Percentiles rank a stretch among this genome's conserved stretches.
Conservation (phyloP, 768 basidiomycete species). For the Boletus sensibilis region DNA sequence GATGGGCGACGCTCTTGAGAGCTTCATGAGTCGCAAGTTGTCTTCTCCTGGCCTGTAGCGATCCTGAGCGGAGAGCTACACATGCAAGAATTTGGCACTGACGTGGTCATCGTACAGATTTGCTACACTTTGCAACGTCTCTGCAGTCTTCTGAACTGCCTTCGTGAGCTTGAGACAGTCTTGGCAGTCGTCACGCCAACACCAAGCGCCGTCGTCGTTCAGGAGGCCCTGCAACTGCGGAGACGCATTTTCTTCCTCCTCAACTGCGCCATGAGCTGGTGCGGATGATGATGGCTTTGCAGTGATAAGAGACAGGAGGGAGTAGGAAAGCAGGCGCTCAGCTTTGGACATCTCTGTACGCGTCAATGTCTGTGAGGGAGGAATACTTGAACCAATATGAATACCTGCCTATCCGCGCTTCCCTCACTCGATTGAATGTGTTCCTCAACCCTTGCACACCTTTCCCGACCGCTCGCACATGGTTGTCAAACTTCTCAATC, state of each 20-base stretch:
- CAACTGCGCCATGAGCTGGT: slow-evolving; percentile 45
- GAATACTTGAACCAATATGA: not conserved
- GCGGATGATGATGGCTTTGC: slow-evolving; percentile 57
- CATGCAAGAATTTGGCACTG: slow-evolving; percentile 25
- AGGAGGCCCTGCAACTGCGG: slow-evolving; percentile 52
- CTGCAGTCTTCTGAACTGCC: slow-evolving; percentile 72
- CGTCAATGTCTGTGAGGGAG: not conserved
- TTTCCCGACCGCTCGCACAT: slow-evolving; percentile 63
- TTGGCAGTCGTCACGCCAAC: slow-evolving; percentile 78
- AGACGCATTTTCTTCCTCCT: slow-evolving; percentile 44
- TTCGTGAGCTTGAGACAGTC: slow-evolving; percentile 80
- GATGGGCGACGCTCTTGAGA: slow-evolving; percentile 75
- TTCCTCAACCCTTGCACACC: slow-evolving; percentile 67
- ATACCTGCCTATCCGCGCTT: slow-evolving; percentile 62
- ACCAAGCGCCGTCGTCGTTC: slow-evolving; percentile 80
- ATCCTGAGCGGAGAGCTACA: slow-evolving; percentile 6
- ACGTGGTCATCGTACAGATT: slow-evolving; percentile 81
- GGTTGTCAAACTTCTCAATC: slow-evolving; percentile 60
- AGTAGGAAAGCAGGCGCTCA: slow-evolving; percentile 70
- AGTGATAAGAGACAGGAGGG: slow-evolving; percentile 72
- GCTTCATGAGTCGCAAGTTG: slow-evolving; percentile 75
- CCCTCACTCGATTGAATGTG: slow-evolving; percentile 60
- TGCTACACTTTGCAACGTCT: slow-evolving; percentile 70
- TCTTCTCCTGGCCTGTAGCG: slow-evolving; percentile 61
- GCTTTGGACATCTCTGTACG: slow-evolving; percentile 74